Evolutionary conservation across 371 early-diverging fungal genomes (phyloP), one percentile per base, ranked within the genome.

Genomic region (Zancudomyces culisetae): DNA sequence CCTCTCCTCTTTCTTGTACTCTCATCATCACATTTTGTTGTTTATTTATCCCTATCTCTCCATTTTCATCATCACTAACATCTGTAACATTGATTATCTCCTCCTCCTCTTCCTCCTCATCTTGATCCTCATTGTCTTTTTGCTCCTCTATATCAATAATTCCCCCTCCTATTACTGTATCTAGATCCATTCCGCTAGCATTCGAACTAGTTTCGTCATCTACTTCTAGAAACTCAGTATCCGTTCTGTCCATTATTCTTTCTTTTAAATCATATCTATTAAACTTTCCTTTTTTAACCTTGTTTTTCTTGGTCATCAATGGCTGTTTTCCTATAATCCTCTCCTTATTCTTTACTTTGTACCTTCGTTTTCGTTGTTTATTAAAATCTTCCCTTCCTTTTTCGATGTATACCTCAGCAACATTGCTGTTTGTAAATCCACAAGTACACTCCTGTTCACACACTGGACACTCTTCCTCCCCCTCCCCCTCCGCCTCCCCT

Each of bases 361-460:
- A n/a, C n/a, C n/a, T n/a, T n/a, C n/a, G n/a, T n/a, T n/a, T n/a
- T n/a, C n/a, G n/a, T n/a, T n/a, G n/a, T n/a, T n/a, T n/a, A n/a
- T n/a, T n/a, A n/a, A n/a, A n/a, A n/a, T n/a, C n/a, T n/a, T n/a
- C n/a, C n/a, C n/a, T n/a, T n/a, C n/a, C n/a, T n/a, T n/a, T n/a
- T n/a, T n/a, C n/a, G n/a, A n/a, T n/a, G n/a, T n/a, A n/a, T n/a
- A n/a, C n/a, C n/a, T n/a, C n/a, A n/a, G n/a, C n/a, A 6, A 35
- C 35, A 10, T 48, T 48, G 8, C 2, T 18, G 13, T 22, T 4
- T 19, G 35, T 13, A 27, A 35, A 30, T 19, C 49, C 53, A 41
- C 66, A 66, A 2, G 61, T 64, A 48, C 66, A 66, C 22, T 66
- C 66, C 51, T 65, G 60, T 39, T 66, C 66, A 53, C 66, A 66